Evolutionary conservation across 2,329 filamentous ascomycete genomes (phyloP), one percentile per base, ranked within the genome.

Genomic region (Aspergillus phoenicis): DNA sequence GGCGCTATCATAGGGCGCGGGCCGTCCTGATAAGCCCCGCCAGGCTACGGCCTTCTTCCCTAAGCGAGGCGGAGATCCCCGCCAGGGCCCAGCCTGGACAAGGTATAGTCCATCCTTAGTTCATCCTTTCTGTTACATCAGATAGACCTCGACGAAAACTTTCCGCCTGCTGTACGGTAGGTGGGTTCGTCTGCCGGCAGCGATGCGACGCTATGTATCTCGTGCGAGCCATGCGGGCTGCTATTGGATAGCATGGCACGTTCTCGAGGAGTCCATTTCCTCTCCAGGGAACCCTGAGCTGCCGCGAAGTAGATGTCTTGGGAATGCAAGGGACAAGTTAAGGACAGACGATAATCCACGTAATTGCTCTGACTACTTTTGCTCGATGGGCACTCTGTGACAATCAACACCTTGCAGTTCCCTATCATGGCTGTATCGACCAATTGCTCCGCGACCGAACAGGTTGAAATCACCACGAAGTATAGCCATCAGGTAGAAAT

Each of bases 391-490:
- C 4, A 43, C 17, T 13, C 17, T 20, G 4, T n/a, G 10, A 43
- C 17, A 20, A 10, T 43, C 39, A 17, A 43, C 13, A 24, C 28
- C 15, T 3, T 36, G 11, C 3, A 3, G 30, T 52, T 24, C 11
- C 10, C 52, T 8, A 55, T 48, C 24, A 59, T 58, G 58, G 24
- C 47, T 36, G 64, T 61, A 7, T 59, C 64, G 6, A 41, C 48
- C 28, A 62, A 67, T 57, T 62, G 62, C 33, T 51, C 55, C n/a
- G 48, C 54, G 51, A 33, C 26, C n/a, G 49, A 58, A 41, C 24
- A 49, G 26, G 55, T 33, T n/a, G 17, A 54, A 51, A 28, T 49
- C 24, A 64, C 64, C 11, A 8, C 26, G 43, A 47, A 47, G 43
- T 22, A 26, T 7, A 22, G 22, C 13, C 10, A 47, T 4, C 43